phyloP scores from a whole-genome alignment of 2,329 filamentous ascomycete species.

The Neodidymelliopsis sp. region DNA sequence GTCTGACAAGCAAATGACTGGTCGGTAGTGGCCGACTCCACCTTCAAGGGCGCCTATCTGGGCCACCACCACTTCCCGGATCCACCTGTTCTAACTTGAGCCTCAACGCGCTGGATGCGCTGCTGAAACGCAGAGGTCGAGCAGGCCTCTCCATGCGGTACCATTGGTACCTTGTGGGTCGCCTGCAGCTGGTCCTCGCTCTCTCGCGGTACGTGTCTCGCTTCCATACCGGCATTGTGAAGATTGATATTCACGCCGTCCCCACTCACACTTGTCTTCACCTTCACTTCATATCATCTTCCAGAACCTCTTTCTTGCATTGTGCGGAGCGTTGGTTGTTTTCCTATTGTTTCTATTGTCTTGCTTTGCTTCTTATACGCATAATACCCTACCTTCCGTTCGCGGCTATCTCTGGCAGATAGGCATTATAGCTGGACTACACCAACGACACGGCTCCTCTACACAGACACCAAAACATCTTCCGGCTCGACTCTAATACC shows the following conservation, averaged over 20 bases:
- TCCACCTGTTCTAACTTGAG: conserved; percentile 52
- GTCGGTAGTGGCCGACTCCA: conserved; percentile 44
- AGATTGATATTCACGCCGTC: conserved; percentile 37
- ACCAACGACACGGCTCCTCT: conserved; percentile 14
- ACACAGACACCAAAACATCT: conserved; percentile 8
- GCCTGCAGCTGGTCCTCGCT: conserved; percentile 49
- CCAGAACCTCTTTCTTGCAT: conserved; percentile 39
- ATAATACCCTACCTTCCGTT: conserved; percentile 22
- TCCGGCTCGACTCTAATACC: conserved; percentile 40
- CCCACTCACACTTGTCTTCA: conserved; percentile 19
- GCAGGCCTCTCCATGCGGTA: conserved; percentile 48
- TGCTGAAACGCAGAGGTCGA: conserved; percentile 52
- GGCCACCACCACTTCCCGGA: conserved; percentile 43
- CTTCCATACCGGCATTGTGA: conserved; percentile 39
- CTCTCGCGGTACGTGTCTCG: conserved; percentile 50
- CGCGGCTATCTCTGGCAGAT: conserved; percentile 43
- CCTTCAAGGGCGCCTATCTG: conserved; percentile 49
- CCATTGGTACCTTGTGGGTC: conserved; percentile 45
- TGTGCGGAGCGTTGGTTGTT: conserved; percentile 43
- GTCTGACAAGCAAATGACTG: conserved; percentile 48
- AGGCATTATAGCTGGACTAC: conserved; percentile 29
- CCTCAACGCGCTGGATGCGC: conserved; percentile 51
- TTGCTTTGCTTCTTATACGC: conserved; percentile 21
- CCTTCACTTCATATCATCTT: conserved; percentile 37
- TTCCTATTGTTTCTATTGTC: conserved; percentile 36